phyloP scores from a whole-genome alignment of 371 early-diverging fungal genomes.

The Mortierella sp. region DNA sequence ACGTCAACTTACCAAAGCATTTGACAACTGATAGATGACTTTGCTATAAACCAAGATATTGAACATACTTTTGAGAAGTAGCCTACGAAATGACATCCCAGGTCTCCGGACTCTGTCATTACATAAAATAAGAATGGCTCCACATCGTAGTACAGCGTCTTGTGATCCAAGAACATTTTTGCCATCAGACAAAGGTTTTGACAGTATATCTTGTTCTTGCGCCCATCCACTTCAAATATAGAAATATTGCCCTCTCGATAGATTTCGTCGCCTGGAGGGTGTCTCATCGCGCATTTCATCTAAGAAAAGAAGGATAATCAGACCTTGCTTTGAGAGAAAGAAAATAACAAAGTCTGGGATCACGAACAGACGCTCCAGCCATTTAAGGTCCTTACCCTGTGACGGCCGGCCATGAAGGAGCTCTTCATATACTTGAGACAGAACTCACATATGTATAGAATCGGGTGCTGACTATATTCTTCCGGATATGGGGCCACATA shows the following conservation, averaged over 20 bases:
- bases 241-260: constrained; percentile 92
- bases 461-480: constrained; percentile 81
- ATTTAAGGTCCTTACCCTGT: constrained; percentile 64
- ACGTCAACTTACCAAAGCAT: neutral
- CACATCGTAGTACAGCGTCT: constrained; percentile 99
- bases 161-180: constrained; percentile 99
- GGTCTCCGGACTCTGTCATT: constrained; percentile 83
- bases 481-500: constrained; percentile 99
- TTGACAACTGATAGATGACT: neutral
- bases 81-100: constrained; percentile 96
- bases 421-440: constrained; percentile 97
- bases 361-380: neutral
- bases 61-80: constrained; percentile 96
- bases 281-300: constrained; percentile 83
- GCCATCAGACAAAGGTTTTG: constrained; percentile 97
- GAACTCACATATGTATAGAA: constrained; percentile 95
- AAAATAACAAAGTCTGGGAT: too few relatives aligned
- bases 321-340: neutral
- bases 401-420: constrained; percentile 74
- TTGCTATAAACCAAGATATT: neutral
- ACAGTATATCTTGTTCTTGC: constrained; percentile 97
- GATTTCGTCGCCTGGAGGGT: constrained; percentile 99
- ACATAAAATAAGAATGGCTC: constrained; percentile 99
- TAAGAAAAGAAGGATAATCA: neutral
- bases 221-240: constrained; percentile 96